These are phyloP conservation scores for Pleurotus salmoneostramineus DNA, from an alignment of 768 basidiomycete genomes.

Conservation along the genomic window DNA sequence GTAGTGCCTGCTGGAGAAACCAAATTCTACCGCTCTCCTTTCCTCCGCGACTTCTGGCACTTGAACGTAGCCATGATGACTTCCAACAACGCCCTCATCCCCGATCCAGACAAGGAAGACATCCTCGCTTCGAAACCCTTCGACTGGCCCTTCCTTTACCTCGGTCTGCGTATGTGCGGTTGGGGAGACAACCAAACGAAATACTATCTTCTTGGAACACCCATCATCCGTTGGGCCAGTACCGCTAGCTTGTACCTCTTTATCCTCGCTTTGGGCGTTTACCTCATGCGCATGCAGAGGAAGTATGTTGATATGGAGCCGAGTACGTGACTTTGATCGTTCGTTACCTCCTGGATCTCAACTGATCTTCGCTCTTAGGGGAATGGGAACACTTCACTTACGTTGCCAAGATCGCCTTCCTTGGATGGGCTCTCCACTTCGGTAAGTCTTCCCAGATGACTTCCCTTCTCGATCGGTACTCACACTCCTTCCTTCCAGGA, in stretches of 20 bases:
- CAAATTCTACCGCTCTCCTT: slow-evolving; percentile 86
- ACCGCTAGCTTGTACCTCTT: slow-evolving; percentile 60
- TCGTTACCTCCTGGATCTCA: neutral
- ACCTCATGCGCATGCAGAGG: slow-evolving; percentile 80
- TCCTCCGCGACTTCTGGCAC: slow-evolving; percentile 97
- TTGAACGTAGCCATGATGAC: slow-evolving; percentile 99
- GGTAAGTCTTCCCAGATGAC: slow-evolving; percentile 40
- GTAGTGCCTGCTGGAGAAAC: slow-evolving; percentile 80
- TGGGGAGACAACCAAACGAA: slow-evolving; percentile 88
- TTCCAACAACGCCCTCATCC: slow-evolving; percentile 96
- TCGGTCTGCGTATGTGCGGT: slow-evolving; percentile 95
- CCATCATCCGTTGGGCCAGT: slow-evolving; percentile 88
- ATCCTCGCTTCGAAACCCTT: slow-evolving; percentile 89
- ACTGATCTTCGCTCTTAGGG: slow-evolving; percentile 33
- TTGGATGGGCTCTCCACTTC: slow-evolving; percentile 92
- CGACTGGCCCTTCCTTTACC: slow-evolving; percentile 90
- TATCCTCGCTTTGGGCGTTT: slow-evolving; percentile 51
- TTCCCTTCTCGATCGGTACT: neutral
- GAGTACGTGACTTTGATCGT: slow-evolving; percentile 41
- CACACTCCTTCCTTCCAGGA: slow-evolving; percentile 38
- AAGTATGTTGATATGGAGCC: slow-evolving; percentile 91
- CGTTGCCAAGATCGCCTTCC: slow-evolving; percentile 85
- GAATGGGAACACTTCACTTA: slow-evolving; percentile 97
- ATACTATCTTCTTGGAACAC: slow-evolving; percentile 93
- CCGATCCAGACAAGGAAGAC: slow-evolving; percentile 98